phyloP scores from a whole-genome alignment of 2,329 filamentous ascomycete species.

The Mycogone perniciosa region DNA sequence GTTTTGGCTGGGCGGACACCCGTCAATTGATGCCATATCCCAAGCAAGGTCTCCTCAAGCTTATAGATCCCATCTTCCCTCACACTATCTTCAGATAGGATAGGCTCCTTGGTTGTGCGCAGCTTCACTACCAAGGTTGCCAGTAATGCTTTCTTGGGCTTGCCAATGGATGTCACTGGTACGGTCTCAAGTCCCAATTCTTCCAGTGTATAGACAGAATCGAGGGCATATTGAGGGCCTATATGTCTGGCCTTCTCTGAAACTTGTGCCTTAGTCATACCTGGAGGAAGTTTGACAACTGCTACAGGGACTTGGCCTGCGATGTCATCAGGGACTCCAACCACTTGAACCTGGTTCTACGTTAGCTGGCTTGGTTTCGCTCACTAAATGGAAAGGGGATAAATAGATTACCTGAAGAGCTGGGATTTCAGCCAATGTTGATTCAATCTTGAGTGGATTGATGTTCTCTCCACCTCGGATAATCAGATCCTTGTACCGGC shows the following conservation, averaged over 20 bases:
- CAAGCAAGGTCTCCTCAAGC: conserved; percentile 17
- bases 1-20: conserved; percentile 21
- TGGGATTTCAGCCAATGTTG: conserved; percentile 27
- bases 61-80: neutral
- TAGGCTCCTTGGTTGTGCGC: neutral
- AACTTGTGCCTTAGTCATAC: conserved; percentile 27
- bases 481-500: conserved; percentile 40
- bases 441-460: conserved; percentile 32
- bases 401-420: conserved; percentile 22
- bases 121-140: conserved; percentile 18
- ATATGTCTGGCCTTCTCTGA: conserved; percentile 23
- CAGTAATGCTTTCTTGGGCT: conserved; percentile 37
- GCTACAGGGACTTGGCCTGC: conserved; percentile 44
- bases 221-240: conserved; percentile 34
- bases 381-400: neutral
- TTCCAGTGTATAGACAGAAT: conserved; percentile 33
- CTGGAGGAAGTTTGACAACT: conserved; percentile 29
- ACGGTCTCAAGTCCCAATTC: conserved; percentile 34
- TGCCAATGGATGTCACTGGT: conserved; percentile 38
- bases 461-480: conserved; percentile 41
- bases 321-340: conserved; percentile 37
- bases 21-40: conserved; percentile 26
- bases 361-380: neutral
- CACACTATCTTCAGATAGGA: neutral
- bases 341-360: conserved; percentile 29